Base-by-base conservation (phyloP, 2,329 filamentous ascomycete species). In the Aquanectria penicillioides region DNA sequence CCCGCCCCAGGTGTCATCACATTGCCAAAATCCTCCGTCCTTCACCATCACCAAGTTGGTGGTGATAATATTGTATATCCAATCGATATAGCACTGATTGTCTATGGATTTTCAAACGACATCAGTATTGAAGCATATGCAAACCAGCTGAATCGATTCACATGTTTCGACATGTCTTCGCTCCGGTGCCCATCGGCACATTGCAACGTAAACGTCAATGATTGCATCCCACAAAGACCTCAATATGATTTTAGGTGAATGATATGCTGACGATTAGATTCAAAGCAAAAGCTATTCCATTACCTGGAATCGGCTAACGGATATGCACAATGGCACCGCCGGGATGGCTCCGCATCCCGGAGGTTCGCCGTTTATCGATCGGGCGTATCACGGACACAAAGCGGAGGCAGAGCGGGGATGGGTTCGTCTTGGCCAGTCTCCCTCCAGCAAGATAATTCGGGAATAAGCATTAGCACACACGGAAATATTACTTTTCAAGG, bases 401-500 rank as follows among this genome's bases (percentile, higher is more conserved):
- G 48, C 51, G 59, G 64, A 59, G n/a, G 54, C 31, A 34, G 22
- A 7, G 11, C 40, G 59, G 54, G 44, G 22, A 48, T 44, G 41
- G 38, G 33, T 38, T 59, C 31, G 44, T 50, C 18, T 22, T 53
- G 53, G 34, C 53, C 41, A 33, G 48, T 47, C 25, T 56, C 38
- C 29, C 53, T 55, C 40, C n/a, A n/a, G n/a, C n/a, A 38, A 48
- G 12, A 47, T 36, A 29, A 23, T 4, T 36, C 58, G 67, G 67
- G 22, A 69, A 69, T 70, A 69, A 64, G 44, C 26, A 23, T 25
- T 26, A 41, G 13, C 22, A 29, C 8, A 31, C 9, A 4, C 63
- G 64, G 67, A 44, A 68, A 69, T 69, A 66, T 58, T 17, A 10
- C 31, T 31, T 44, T 10, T 47, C 40, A 50, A 54, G 38, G 53